phyloP scores from a whole-genome alignment of 2,329 filamentous ascomycete genomes.

The Trichophyton mentagrophytes region DNA sequence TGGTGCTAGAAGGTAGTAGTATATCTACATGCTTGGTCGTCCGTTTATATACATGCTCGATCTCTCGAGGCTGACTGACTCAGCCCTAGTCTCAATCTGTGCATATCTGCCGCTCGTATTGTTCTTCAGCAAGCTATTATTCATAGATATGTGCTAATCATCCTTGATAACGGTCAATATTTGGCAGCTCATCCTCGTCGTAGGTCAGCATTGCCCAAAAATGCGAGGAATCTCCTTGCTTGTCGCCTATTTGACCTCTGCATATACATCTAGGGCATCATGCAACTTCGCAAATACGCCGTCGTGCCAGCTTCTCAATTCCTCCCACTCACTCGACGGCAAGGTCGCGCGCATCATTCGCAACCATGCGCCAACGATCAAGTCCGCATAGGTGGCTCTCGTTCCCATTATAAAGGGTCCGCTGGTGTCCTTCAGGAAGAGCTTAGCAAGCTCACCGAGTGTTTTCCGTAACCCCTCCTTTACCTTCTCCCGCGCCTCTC shows the following conservation, averaged over 20 bases:
- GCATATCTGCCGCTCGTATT: not conserved
- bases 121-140: not conserved
- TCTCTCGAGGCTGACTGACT: not conserved
- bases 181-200: not conserved
- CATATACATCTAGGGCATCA: conserved; percentile 33
- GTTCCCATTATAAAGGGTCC: conserved; percentile 41
- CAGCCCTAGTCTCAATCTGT: not conserved
- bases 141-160: too few species aligned
- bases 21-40: not conserved
- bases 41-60: not conserved
- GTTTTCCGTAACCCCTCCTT: conserved; percentile 30
- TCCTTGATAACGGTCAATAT: not conserved
- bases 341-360: conserved; percentile 25
- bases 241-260: conserved; percentile 21
- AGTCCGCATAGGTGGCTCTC: conserved; percentile 40
- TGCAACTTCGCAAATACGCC: conserved; percentile 25
- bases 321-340: conserved; percentile 1
- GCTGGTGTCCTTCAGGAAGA: conserved; percentile 28
- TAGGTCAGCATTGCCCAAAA: not conserved
- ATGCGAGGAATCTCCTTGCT: not conserved
- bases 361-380: conserved; percentile 47
- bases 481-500: conserved; percentile 31
- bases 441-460: conserved; percentile 32
- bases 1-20: not conserved
- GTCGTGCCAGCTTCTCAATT: conserved; percentile 6